Evolutionary conservation across 2,329 filamentous ascomycete species (phyloP), one percentile per base, ranked within the genome.

Genomic region (Diatrype stigma): DNA sequence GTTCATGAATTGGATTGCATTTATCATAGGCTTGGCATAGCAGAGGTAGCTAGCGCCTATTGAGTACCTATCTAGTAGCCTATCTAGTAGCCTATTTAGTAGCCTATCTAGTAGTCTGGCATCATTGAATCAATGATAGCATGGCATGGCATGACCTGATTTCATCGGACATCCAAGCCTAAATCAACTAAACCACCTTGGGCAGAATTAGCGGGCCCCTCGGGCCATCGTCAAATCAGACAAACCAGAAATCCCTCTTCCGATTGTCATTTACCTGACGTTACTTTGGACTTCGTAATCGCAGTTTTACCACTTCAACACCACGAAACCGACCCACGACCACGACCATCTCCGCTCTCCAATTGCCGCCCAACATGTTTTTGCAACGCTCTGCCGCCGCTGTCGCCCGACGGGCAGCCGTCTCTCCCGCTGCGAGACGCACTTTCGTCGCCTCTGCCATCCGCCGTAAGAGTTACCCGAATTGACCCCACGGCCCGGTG

Each of bases 381-480:
- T 68, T 86, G 68, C 80, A 84, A 76, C 83, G 83, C 68, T 76
- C 82, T 66, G 81, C 77, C 68, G 66, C 82, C 60, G 73, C 78
- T 61, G 80, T 75, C 67, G 82, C 81, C 65, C 82, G 83, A 69
- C 80, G 83, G 56, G 82, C 76, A 54, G 76, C 77, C 65, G 73
- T 75, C 55, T 63, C 71, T 51, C 79, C 81, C 59, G 71, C 73
- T 57, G 70, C 78, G 66, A 76, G 77, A 63, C 82, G 83, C 70
- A 77, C 73, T 71, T 83, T 86, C 68, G 72, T 78, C 60, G 83
- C 76, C 67, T 79, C 81, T 56, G 71, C 82, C 60, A 70, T 80
- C 67, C 82, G 81, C 73, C 77, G 83, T 86, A 82, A 71, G 76
- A 64, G 23, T 50, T 37, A 45, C n/a, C 42, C 14, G 26, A 38